Evolutionary conservation across 805 yeast species (phyloP), one percentile per base, ranked within the genome.

Genomic region (Middelhovenomyces tepae): DNA sequence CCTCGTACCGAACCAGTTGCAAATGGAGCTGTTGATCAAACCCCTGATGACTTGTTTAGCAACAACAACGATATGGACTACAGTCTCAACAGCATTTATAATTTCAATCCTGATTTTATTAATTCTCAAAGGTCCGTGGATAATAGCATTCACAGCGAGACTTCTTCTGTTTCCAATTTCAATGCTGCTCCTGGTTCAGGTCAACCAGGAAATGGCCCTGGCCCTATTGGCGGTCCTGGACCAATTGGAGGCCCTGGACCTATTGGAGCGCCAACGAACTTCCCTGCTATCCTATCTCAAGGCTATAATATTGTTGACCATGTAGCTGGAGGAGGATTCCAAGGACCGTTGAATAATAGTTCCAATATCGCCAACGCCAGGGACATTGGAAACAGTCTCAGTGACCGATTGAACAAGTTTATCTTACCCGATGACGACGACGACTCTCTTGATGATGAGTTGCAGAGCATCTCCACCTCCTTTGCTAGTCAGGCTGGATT

Each of bases 381-480:
- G 13, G 34, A 26, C 7, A 20, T 45, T 13, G 49, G 47, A 5
- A 39, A 41, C 21, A 35, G 41, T 16, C 31, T 45, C 41, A 37
- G 44, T 21, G 51, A 47, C 22, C 28, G 50, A n/a, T 32, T 47
- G 44, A 33, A 31, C 23, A 30, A 37, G 23, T 39, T 35, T 28
- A 25, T 40, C 7, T 21, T 14, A 22, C 39, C 36, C n/a, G 40
- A 39, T 16, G 36, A 33, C 17, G 61, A 53, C 8, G 48, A 39
- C 13, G 57, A 44, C 22, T 51, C 47, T 17, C 38, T 44, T 30
- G 57, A 48, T 11, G 52, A 44, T 16, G 55, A 46, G 10, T 22
- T 47, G 15, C 43, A 38, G 16, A 43, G 49, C 26, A 34, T 48
- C 18, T 37, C 28, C 27, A 38, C 44, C 26, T 27, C 34, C 27